Evolutionary conservation across 2,329 filamentous ascomycete species (phyloP).

Genomic region (Epichloe festucae): DNA sequence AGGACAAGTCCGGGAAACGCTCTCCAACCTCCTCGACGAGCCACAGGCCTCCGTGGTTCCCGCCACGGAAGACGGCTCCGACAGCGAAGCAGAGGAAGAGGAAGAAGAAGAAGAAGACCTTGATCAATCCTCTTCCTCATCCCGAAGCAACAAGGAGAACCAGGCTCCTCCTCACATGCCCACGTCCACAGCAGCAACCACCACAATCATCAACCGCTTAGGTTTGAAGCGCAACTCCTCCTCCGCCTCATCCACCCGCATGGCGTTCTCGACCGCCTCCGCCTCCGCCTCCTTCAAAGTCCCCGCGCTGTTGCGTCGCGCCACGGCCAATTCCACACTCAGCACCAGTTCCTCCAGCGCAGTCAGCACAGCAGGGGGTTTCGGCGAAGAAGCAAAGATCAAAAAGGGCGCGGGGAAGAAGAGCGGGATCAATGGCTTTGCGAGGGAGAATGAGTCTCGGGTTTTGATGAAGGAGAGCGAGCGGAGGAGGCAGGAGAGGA

Average conservation of each 20-base stretch:
- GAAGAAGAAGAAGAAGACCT: neutral
- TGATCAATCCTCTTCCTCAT: constrained; percentile 6
- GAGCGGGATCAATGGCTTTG: constrained; percentile 48
- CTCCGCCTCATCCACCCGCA: constrained; percentile 23
- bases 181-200: constrained; percentile 17
- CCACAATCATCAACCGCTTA: constrained; percentile 55
- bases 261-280: constrained; percentile 43
- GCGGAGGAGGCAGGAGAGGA: constrained; percentile 43
- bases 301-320: constrained; percentile 57
- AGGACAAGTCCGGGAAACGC: constrained; percentile 67
- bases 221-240: constrained; percentile 46
- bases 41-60: constrained; percentile 37
- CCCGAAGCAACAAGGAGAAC: constrained; percentile 38
- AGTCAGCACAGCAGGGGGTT: constrained; percentile 20
- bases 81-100: constrained; percentile 21
- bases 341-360: constrained; percentile 24
- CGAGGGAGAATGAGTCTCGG: constrained; percentile 43
- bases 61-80: constrained; percentile 24
- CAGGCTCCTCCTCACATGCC: constrained; percentile 20
- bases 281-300: constrained; percentile 45
- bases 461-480: constrained; percentile 43
- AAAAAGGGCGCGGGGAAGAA: constrained; percentile 48
- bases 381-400: constrained; percentile 39
- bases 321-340: constrained; percentile 50
- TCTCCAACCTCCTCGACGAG: constrained; percentile 66